Base-by-base conservation (phyloP, 148 eudicot genomes). In the Cornus suecica region DNA sequence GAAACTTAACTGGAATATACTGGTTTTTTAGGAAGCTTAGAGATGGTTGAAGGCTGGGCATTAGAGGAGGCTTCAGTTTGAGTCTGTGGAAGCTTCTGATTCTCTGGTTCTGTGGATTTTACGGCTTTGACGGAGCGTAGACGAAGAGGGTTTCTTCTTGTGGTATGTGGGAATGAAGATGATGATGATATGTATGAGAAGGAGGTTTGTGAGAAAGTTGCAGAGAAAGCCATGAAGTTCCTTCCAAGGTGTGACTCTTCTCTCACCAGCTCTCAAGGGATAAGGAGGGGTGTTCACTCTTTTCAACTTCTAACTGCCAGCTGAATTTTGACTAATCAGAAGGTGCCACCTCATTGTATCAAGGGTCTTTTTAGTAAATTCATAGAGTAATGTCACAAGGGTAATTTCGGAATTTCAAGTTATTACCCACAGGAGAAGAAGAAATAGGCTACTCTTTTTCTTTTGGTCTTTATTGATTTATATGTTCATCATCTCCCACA, bases 11-110 rank as follows among this genome's bases (percentile, higher is more conserved):
- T 84, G 2, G 87, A 84, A 48, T 70, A 80, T 34, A 84, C 87
- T 8, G 87, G 87, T 24, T 71, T 84, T 64, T 78, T 83, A 26
- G 86, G 79, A 1, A 30, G 86, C 74, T 74, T 83, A 64, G 79
- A 23, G 28, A 78, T 30, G 16, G 77, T 68, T 37, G 79, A 24
- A 5, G 76, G 65, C 32, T 31, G 31, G 32, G 79, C 54, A 70
- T 52, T 71, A 7, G 78, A 26, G 20, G 79, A 51, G 8, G 68
- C 82, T 68, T 48, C 41, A 14, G 69, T 23, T 68, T 79, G 62
- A 29, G 73, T 14, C 63, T 71, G 45, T 22, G 73, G 68, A 31
- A 11, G 70, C 72, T 76, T 80, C 65, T 69, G 68, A 65, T 42
- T 81, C 26, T 63, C 54, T 32, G 80, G 62, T 56, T 79, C 80